Evolutionary conservation across 495 filamentous ascomycete genomes (phyloP).

Genomic region (Penicillium cosmopolitanum): DNA sequence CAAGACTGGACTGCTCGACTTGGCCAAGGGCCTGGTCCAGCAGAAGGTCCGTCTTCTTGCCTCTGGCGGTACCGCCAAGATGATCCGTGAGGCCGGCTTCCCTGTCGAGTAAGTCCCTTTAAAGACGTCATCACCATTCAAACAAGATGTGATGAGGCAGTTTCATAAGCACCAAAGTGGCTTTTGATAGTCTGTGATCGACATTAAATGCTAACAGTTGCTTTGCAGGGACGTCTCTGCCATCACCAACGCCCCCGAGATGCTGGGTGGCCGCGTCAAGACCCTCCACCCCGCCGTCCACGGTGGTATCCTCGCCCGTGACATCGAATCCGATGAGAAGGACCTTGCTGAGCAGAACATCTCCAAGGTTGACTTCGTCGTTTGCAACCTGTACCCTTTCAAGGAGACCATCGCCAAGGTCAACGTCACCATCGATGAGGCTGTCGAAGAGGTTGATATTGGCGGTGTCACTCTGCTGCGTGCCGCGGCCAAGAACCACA

Average conservation of each 20-base stretch:
- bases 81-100: constrained; percentile 95
- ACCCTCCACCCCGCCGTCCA: constrained; percentile 95
- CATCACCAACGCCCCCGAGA: constrained; percentile 98
- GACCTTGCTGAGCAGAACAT: constrained; percentile 97
- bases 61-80: constrained; percentile 88
- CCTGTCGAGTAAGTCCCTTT: constrained; percentile 74
- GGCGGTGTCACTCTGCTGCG: constrained; percentile 95
- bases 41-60: constrained; percentile 90
- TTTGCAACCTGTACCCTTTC: constrained; percentile 99
- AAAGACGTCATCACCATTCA: neutral
- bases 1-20: constrained; percentile 94
- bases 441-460: constrained; percentile 98
- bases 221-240: constrained; percentile 84
- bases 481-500: constrained; percentile 96
- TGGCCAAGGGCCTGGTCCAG: constrained; percentile 91
- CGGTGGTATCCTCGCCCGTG: constrained; percentile 88
- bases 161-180: neutral
- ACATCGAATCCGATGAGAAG: constrained; percentile 91
- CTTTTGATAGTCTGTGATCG: neutral
- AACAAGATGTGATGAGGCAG: neutral
- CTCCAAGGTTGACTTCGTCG: constrained; percentile 94
- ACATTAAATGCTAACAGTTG: constrained; percentile 15
- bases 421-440: constrained; percentile 94
- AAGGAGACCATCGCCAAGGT: constrained; percentile 96
- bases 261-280: constrained; percentile 95